These are phyloP conservation scores for Oryza coarctata DNA, from an alignment of 176 grass and related monocot species.

Conservation along the genomic window DNA sequence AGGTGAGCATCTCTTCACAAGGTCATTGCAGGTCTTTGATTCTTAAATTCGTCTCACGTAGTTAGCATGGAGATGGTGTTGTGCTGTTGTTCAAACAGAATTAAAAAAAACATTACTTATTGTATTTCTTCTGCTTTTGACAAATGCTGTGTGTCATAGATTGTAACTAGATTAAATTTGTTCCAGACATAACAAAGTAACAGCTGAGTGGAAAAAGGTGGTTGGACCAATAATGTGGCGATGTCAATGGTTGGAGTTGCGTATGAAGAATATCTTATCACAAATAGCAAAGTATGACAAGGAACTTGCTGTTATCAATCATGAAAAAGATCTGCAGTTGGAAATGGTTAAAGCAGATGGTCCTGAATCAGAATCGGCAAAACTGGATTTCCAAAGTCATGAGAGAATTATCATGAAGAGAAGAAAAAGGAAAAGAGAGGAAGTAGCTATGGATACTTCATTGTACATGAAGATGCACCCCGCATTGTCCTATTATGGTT, in stretches of 20 bases:
- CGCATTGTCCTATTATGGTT: constrained; percentile 74
- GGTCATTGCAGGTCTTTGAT: background rate
- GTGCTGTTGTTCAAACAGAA: background rate
- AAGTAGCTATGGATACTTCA: constrained; percentile 41
- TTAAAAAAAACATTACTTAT: background rate
- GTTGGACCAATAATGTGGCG: constrained; percentile 63
- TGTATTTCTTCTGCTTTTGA: background rate
- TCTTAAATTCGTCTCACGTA: background rate
- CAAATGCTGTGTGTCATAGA: background rate
- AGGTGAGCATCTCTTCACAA: constrained; percentile 40
- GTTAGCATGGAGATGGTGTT: background rate
- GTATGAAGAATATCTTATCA: constrained; percentile 61
- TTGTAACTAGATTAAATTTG: constrained; percentile 1
- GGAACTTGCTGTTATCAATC: constrained; percentile 59
- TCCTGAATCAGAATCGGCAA: constrained; percentile 43
- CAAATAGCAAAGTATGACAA: constrained; percentile 82
- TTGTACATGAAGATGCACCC: constrained; percentile 47
- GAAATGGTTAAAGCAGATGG: constrained; percentile 65
- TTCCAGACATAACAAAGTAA: constrained; percentile 72
- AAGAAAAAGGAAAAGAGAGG: constrained; percentile 58
- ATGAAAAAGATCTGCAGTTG: constrained; percentile 64
- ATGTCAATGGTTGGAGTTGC: constrained; percentile 75
- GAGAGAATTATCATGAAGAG: constrained; percentile 65
- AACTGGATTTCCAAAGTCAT: constrained; percentile 31
- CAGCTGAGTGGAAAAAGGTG: constrained; percentile 61